Conservation (phyloP, 106 monocot species). For the Dioscorea alata region DNA sequence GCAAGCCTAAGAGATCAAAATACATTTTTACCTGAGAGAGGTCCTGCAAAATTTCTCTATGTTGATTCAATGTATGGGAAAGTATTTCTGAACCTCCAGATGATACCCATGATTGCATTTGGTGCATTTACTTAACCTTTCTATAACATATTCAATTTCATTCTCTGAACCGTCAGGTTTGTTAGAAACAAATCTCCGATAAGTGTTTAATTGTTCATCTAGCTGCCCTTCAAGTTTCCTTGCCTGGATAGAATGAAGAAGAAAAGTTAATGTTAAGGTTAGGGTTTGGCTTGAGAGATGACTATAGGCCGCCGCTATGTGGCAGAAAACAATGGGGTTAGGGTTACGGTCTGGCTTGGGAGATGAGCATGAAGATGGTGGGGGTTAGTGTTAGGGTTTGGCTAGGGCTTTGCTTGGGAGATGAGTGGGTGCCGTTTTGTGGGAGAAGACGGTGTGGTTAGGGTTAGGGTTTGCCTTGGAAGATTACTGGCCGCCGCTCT, state of each 20-base stretch:
- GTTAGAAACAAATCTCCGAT: slow-evolving; percentile 60
- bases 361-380: no score
- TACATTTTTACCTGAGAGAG: slow-evolving; percentile 64
- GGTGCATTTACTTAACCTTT: slow-evolving; percentile 70
- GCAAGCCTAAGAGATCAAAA: neutral
- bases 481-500: no score
- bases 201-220: slow-evolving; percentile 84
- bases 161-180: slow-evolving; percentile 64
- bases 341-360: no score
- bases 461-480: no score
- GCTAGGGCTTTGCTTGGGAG: no score
- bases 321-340: no score
- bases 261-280: neutral
- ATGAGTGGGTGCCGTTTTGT: no score
- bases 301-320: no score
- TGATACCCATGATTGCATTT: slow-evolving; percentile 95
- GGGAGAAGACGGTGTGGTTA: no score
- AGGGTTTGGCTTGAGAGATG: no score
- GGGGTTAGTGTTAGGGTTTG: no score
- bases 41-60: slow-evolving; percentile 89
- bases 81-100: slow-evolving; percentile 91
- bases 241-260: slow-evolving; percentile 41
- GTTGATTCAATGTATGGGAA: slow-evolving; percentile 82
- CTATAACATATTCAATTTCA: slow-evolving; percentile 79
- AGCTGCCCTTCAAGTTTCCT: slow-evolving; percentile 84